Evolutionary conservation across 2,329 filamentous ascomycete species (phyloP).

Genomic region (Diaporthe amygdali): DNA sequence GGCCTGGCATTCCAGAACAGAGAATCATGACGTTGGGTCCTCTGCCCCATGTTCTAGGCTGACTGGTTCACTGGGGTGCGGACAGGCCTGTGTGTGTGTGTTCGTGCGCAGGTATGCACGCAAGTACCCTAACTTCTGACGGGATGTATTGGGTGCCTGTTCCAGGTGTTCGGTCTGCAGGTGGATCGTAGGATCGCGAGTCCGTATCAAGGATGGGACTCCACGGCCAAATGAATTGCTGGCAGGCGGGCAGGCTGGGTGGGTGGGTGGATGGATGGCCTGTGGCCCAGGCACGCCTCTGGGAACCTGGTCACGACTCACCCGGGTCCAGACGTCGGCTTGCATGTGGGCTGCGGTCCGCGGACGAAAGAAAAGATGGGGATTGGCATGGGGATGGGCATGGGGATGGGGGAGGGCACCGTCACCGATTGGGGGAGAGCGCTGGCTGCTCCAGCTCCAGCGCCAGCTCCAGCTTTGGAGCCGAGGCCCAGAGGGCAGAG

Average conservation of each 20-base stretch:
- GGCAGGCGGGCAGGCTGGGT: not conserved
- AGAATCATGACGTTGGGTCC: not conserved
- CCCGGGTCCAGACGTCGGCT: constrained; percentile 6
- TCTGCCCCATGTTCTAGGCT: too few species aligned
- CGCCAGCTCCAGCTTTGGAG: not conserved
- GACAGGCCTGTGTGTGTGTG: not conserved
- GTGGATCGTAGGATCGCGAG: constrained; percentile 5
- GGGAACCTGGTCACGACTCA: not conserved
- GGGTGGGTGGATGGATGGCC: not conserved
- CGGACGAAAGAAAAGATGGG: constrained; percentile 10
- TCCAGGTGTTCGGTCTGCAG: constrained; percentile 11
- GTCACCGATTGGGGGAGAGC: constrained; percentile 2
- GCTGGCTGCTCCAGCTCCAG: not conserved
- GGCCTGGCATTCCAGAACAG: constrained; percentile 13
- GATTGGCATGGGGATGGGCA: not conserved
- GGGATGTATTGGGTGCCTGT: not conserved
- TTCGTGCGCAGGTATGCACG: not conserved
- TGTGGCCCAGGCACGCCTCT: constrained; percentile 2
- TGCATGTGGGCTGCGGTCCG: constrained; percentile 15
- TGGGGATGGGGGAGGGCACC: not conserved
- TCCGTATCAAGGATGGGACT: constrained; percentile 3
- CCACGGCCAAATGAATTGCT: not conserved
- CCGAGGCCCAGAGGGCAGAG: constrained; percentile 6
- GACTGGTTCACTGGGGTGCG: not conserved
- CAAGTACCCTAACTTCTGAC: not conserved